Conservation (phyloP, 148 eudicot genomes). For the Rheum nobile region DNA sequence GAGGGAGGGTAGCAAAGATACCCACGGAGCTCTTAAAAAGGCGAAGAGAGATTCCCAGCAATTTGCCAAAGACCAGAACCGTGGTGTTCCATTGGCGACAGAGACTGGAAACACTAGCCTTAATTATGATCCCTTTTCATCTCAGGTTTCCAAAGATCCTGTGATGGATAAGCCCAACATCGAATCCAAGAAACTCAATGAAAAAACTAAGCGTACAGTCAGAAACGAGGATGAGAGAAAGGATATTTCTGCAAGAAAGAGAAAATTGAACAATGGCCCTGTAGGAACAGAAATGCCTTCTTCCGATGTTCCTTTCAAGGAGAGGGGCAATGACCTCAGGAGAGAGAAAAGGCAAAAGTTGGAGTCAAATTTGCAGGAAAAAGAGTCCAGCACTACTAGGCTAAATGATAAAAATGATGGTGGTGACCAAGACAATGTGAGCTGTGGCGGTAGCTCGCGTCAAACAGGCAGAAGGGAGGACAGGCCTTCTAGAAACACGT, state of each 20-base stretch:
- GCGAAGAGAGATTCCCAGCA: conserved; percentile 15
- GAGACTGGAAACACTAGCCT: conserved; percentile 9
- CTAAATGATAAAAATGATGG: conserved; percentile 7
- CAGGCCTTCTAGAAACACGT: conserved; percentile 8
- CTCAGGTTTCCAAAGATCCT: conserved; percentile 13
- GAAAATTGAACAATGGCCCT: conserved; percentile 15
- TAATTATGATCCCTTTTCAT: conserved; percentile 11
- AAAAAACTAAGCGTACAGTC: conserved; percentile 2
- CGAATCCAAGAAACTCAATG: conserved; percentile 16
- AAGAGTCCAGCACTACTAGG: conserved; percentile 13
- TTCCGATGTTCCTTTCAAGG: conserved; percentile 5
- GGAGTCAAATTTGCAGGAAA: conserved; percentile 14
- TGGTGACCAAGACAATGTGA: conserved; percentile 11
- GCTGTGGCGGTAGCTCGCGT: conserved; percentile 4
- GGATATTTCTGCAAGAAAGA: conserved; percentile 23
- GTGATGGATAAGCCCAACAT: background rate
- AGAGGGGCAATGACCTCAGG: conserved; percentile 8
- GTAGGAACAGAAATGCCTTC: background rate
- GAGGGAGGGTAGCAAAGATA: conserved; percentile 24
- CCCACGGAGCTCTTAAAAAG: conserved; percentile 19
- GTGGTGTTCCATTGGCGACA: conserved; percentile 1
- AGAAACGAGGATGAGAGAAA: conserved; percentile 10
- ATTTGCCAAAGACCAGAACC: conserved; percentile 6
- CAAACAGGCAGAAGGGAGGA: conserved; percentile 13
- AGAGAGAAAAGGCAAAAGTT: conserved; percentile 13